Evolutionary conservation across 139 green algal genomes (phyloP).

Genomic region (Closterium sp.): DNA sequence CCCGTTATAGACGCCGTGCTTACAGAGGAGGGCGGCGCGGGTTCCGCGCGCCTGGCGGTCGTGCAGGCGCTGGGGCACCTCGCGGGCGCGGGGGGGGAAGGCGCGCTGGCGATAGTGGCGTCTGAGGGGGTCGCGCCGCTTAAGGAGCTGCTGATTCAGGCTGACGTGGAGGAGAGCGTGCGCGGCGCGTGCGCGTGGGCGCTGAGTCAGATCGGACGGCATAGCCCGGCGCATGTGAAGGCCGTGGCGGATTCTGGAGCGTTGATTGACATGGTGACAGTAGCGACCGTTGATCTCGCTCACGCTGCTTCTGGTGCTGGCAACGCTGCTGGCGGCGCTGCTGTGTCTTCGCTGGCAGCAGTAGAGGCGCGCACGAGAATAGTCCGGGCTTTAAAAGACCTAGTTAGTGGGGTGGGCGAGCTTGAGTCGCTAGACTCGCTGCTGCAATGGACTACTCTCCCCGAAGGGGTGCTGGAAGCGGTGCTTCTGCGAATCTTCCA

Average conservation of each 20-base stretch:
- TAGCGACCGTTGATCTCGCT: neutral
- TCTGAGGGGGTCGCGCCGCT: conserved; percentile 13
- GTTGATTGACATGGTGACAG: neutral
- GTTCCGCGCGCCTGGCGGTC: neutral
- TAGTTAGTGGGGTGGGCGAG: neutral
- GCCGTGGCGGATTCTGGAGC: neutral
- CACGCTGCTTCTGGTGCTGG: neutral
- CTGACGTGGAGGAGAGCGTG: neutral
- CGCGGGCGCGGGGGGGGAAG: neutral
- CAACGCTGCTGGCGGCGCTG: too few relatives aligned
- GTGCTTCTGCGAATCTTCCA: neutral
- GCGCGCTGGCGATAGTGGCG: conserved; percentile 18
- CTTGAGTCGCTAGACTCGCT: neutral
- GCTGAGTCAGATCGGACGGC: conserved; percentile 17
- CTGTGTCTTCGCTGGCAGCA: neutral
- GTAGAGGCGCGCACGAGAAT: neutral
- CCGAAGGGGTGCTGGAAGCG: neutral
- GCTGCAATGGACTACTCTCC: neutral
- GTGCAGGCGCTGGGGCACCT: conserved; percentile 23
- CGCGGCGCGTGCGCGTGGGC: conserved; percentile 7
- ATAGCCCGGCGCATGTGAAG: conserved; percentile 2
- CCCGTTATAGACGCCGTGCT: conserved; percentile 79
- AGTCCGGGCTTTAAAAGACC: neutral
- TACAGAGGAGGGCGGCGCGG: conserved; percentile 14
- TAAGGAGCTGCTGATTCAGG: neutral